A percentile compares a stretch with the other conserved stretches of the same genome.
Conservation (phyloP, 768 basidiomycete genomes). For the Postia placenta region DNA sequence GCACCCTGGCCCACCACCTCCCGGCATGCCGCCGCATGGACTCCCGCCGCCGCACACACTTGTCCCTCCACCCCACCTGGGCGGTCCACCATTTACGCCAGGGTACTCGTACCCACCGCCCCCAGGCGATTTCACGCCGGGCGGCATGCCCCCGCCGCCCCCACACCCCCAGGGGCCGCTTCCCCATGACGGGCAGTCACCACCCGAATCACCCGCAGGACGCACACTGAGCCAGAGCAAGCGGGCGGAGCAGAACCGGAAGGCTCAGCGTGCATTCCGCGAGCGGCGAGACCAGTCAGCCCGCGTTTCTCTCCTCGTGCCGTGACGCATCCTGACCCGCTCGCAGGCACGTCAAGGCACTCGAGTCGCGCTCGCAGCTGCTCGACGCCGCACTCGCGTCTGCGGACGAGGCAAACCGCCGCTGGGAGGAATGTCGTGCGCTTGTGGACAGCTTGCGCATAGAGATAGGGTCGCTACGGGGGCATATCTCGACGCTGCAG, state of each 20-base stretch:
- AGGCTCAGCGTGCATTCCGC: slow-evolving; percentile 88
- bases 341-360: slow-evolving; percentile 75
- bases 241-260: slow-evolving; percentile 91
- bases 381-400: slow-evolving; percentile 82
- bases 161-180: slow-evolving; percentile 21
- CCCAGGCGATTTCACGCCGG: slow-evolving; percentile 49
- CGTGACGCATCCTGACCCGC: slow-evolving; percentile 1
- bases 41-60: slow-evolving; percentile 36
- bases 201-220: slow-evolving; percentile 21
- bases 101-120: slow-evolving; percentile 42
- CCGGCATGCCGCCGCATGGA: slow-evolving; percentile 22
- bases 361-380: slow-evolving; percentile 80
- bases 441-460: slow-evolving; percentile 84
- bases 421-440: slow-evolving; percentile 88
- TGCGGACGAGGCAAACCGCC: slow-evolving; percentile 82
- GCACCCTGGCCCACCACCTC: slow-evolving; percentile 42
- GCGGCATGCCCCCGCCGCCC: slow-evolving; percentile 33
- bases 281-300: slow-evolving; percentile 86
- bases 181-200: slow-evolving; percentile 12
- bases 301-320: slow-evolving; percentile 8
- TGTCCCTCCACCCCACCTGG: slow-evolving; percentile 25
- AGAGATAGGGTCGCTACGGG: slow-evolving; percentile 74
- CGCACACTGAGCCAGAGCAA: slow-evolving; percentile 74
- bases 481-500: slow-evolving; percentile 50
- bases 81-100: slow-evolving; percentile 12